Evolutionary conservation across 805 yeast genomes (phyloP).

Genomic region (Cyberlindnera xylosilytica): DNA sequence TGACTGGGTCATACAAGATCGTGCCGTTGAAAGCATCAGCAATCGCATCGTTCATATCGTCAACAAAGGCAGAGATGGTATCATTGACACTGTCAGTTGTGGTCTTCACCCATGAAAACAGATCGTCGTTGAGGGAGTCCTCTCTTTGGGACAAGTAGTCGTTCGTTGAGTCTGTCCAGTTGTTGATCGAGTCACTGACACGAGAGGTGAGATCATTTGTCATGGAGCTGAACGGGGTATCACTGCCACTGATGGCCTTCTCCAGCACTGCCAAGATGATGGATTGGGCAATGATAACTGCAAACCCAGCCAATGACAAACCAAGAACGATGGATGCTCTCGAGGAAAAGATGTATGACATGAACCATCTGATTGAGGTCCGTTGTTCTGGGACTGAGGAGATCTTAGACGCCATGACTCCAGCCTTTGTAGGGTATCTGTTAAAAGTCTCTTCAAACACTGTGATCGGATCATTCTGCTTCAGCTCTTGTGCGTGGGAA

Average conservation of each 20-base stretch:
- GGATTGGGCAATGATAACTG: slow-evolving; percentile 52
- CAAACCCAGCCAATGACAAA: slow-evolving; percentile 55
- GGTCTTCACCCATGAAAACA: slow-evolving; percentile 63
- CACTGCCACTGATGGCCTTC: slow-evolving; percentile 10
- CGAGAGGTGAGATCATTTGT: slow-evolving; percentile 14
- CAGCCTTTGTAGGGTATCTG: slow-evolving; percentile 23
- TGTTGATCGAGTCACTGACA: slow-evolving; percentile 32
- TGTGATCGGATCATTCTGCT: slow-evolving; percentile 16
- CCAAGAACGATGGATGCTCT: slow-evolving; percentile 48
- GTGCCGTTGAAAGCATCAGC: slow-evolving; percentile 64
- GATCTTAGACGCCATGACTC: slow-evolving; percentile 12
- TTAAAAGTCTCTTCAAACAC: slow-evolving; percentile 24
- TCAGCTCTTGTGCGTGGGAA: background rate
- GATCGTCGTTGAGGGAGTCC: slow-evolving; percentile 50
- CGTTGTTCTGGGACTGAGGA: slow-evolving; percentile 12
- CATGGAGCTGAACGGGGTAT: slow-evolving; percentile 17
- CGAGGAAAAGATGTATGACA: slow-evolving; percentile 46
- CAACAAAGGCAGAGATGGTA: slow-evolving; percentile 57
- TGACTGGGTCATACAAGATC: slow-evolving; percentile 58
- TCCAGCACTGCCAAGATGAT: slow-evolving; percentile 37
- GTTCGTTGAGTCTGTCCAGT: slow-evolving; percentile 61
- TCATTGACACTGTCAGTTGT: slow-evolving; percentile 57
- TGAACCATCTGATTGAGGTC: slow-evolving; percentile 34
- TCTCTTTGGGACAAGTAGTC: slow-evolving; percentile 47
- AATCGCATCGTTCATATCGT: slow-evolving; percentile 56